phyloP scores from a whole-genome alignment of 306 rosid genomes.

The Quercus variabilis region DNA sequence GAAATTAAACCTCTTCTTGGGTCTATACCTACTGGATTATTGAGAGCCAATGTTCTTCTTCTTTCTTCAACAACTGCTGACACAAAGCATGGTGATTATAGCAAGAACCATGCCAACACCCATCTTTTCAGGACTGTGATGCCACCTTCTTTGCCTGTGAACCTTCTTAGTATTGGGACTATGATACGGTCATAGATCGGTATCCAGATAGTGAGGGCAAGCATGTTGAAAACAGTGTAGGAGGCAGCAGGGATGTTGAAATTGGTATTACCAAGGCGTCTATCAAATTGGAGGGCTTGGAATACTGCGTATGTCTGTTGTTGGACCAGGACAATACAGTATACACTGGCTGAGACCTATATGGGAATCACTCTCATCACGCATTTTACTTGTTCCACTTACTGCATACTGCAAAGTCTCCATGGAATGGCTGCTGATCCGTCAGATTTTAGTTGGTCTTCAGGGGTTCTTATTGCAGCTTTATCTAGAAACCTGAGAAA shows the following conservation, averaged over 20 bases:
- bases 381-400: conserved; percentile 88
- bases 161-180: conserved; percentile 50
- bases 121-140: conserved; percentile 68
- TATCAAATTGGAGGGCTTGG: conserved; percentile 81
- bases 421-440: conserved; percentile 75
- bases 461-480: conserved; percentile 60
- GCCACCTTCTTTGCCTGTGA: conserved; percentile 62
- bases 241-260: conserved; percentile 76
- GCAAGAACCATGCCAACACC: conserved; percentile 65
- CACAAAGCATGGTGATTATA: conserved; percentile 36
- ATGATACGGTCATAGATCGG: conserved; percentile 65
- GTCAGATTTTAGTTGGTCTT: conserved; percentile 51
- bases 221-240: conserved; percentile 53
- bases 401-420: conserved; percentile 68
- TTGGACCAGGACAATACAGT: conserved; percentile 39
- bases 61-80: conserved; percentile 53
- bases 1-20: conserved; percentile 72
- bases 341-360: conserved; percentile 49
- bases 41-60: conserved; percentile 46
- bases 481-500: conserved; percentile 57
- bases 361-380: conserved; percentile 66
- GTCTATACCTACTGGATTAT: conserved; percentile 45
- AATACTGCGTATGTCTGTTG: conserved; percentile 58
- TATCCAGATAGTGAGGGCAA: conserved; percentile 55
- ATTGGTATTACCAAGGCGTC: conserved; percentile 41